Evolutionary conservation across 257 asterid species (phyloP).

Genomic region (Agastache rugosa): DNA sequence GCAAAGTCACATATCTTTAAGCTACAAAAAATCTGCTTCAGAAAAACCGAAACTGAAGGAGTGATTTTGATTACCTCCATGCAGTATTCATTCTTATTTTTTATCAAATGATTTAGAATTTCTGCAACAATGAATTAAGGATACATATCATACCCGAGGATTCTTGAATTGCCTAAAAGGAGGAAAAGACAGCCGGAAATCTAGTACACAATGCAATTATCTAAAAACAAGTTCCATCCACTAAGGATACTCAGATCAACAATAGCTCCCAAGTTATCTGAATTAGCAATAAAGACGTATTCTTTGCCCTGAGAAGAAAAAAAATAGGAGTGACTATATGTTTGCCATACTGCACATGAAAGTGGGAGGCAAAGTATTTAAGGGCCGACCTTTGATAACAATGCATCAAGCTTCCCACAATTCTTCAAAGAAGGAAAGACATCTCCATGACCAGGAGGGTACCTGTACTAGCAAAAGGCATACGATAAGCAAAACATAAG

Average conservation of each 20-base stretch:
- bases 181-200: not conserved
- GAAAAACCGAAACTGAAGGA: conserved; percentile 15
- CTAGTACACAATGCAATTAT: not conserved
- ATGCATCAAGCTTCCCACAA: conserved; percentile 93
- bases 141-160: conserved; percentile 25
- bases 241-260: conserved; percentile 97
- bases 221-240: conserved; percentile 18
- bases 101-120: conserved; percentile 84
- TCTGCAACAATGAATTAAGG: conserved; percentile 74
- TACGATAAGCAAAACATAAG: conserved; percentile 18
- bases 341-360: conserved; percentile 2
- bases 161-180: conserved; percentile 7
- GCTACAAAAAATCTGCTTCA: conserved; percentile 6
- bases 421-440: conserved; percentile 94
- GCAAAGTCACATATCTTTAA: conserved; percentile 37
- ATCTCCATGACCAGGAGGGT: conserved; percentile 99
- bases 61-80: conserved; percentile 75
- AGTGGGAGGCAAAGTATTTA: conserved; percentile 31
- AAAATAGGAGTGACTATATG: conserved; percentile 21
- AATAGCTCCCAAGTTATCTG: conserved; percentile 97
- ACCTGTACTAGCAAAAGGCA: conserved; percentile 57
- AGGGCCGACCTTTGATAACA: conserved; percentile 73
- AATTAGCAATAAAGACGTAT: conserved; percentile 89
- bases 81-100: conserved; percentile 91
- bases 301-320: conserved; percentile 81